phyloP scores from a whole-genome alignment of 441 rosid genomes.

The Gossypium gossypioides region DNA sequence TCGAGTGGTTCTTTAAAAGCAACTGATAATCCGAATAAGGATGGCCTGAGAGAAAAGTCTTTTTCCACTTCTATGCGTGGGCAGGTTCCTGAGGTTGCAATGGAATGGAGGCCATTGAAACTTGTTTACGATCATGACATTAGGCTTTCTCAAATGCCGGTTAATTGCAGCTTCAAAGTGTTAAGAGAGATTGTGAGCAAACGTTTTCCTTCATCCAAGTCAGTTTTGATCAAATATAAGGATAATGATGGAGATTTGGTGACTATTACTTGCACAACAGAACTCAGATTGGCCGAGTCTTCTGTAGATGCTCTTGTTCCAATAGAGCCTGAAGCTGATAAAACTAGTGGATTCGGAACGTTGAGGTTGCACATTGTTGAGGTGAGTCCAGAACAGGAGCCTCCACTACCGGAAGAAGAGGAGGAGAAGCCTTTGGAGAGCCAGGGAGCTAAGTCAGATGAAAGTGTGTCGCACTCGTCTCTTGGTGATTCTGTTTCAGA shows the following conservation, averaged over 20 bases:
- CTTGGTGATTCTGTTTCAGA: slow-evolving; percentile 42
- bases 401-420: slow-evolving; percentile 55
- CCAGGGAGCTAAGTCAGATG: slow-evolving; percentile 49
- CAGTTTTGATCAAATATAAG: slow-evolving; percentile 73
- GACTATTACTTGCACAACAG: slow-evolving; percentile 62
- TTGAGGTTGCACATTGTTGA: slow-evolving; percentile 79
- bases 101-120: slow-evolving; percentile 58
- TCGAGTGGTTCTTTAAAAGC: slow-evolving; percentile 38
- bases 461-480: slow-evolving; percentile 40
- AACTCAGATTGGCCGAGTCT: slow-evolving; percentile 66
- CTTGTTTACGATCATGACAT: slow-evolving; percentile 87
- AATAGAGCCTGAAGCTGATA: slow-evolving; percentile 45
- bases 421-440: slow-evolving; percentile 59
- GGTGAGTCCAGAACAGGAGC: slow-evolving; percentile 84
- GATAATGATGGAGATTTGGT: slow-evolving; percentile 90
- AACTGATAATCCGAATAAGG: slow-evolving; percentile 16
- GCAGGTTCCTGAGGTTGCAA: slow-evolving; percentile 33
- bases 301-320: slow-evolving; percentile 41
- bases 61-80: slow-evolving; percentile 21
- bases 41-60: slow-evolving; percentile 26
- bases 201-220: slow-evolving; percentile 72
- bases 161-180: slow-evolving; percentile 56
- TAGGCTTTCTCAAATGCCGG: slow-evolving; percentile 68
- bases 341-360: slow-evolving; percentile 42
- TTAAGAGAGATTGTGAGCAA: slow-evolving; percentile 64